Evolutionary conservation across 352 stramenopile species (phyloP), one percentile per base, ranked within the genome.

Genomic region (Phytophthora ramorum): DNA sequence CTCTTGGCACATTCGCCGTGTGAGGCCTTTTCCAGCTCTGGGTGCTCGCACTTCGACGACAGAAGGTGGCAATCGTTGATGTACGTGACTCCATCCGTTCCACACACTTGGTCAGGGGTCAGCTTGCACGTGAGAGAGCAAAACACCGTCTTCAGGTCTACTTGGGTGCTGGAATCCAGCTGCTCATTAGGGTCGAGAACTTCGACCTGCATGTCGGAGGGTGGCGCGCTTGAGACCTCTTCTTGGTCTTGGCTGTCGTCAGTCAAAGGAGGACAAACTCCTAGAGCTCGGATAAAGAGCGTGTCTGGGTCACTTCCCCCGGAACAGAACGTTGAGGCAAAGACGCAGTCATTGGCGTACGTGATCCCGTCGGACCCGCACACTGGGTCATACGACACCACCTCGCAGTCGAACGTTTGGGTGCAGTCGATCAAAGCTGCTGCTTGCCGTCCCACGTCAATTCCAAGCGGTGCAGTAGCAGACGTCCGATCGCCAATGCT

Each of bases 31-130:
- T 81, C 63, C 6, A 90, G 49, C 19, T 73, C 55, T 1, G 74
- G 74, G 16, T 79, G 37, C n/a, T 79, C 59, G 37, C 78, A 90
- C 38, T 87, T 89, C 12, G 71, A 64, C 2, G 76, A 69, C 26
- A 89, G 35, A 2, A 85, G 55, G 20, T 79, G 61, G 37, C 79
- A 88, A 47, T 83, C 69, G 47, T 86, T 88, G 51, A 69, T 76
- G 52, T 88, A 88, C 16, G 76, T 88, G 52, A 72, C 49, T 47
- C 75, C 75, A 54, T 89, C 78, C 3, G 65, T 81, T n/a, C 80
- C 80, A 34, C 80, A 89, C 7, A 89, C 78, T 2, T 58, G 37
- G 19, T 81, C 67, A 22, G 50, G 73, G 52, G 58, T 67, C 44
- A 75, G 32, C 22, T 73, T 73, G 61, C 71, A 78, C 52, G 32